Base-by-base conservation (phyloP, 2,329 filamentous ascomycete species). In the Colletotrichum sp. region DNA sequence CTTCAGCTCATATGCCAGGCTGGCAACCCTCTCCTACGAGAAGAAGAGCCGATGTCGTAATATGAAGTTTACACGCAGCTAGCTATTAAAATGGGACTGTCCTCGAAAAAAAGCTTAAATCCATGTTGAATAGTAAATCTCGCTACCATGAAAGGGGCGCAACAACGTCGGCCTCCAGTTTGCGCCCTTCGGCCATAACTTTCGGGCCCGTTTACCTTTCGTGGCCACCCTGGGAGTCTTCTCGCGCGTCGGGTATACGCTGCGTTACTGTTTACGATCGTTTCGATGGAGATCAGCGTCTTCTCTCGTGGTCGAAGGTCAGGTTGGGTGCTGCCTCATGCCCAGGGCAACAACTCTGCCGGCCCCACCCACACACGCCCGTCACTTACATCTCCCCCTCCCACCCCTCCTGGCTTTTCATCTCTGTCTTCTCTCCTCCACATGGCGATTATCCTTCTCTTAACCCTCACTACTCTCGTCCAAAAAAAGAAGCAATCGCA, bases 241-340 rank as follows among this genome's bases (percentile, higher is more conserved):
- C n/a, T 22, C 6, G 6, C 6, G 2, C 44, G 3, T 44, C 18
- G 18, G 3, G 0, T 44, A 12, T 48, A 48, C 10, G 18, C n/a
- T 48, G 10, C 2, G 3, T 13, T 2, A 2, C 1, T 22, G n/a
- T 12, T 48, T 48, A n/a, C 44, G 3, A 1, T n/a, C 10, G n/a
- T 48, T n/a, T n/a, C 44, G 6, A 22, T 48, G 44, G 18, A 48
- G 44, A 48, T 12, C 18, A 48, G n/a, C 1, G 9, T 48, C 44
- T n/a, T 48, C 39, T 44, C 1, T 1, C 18, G 4, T n/a, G 44
- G 44, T 1, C n/a, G 6, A 4, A 48, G 44, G 18, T 48, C 44
- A 7, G 44, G 9, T 22, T 48, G 44, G 2, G 9, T 48, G 44
- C 44, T 48, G 44, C 44, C 44, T 48, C 44, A 48, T 22, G 44